These are phyloP conservation scores for Cryphonectria radicalis DNA, from an alignment of 2,329 filamentous ascomycete genomes.

Conservation along the genomic window DNA sequence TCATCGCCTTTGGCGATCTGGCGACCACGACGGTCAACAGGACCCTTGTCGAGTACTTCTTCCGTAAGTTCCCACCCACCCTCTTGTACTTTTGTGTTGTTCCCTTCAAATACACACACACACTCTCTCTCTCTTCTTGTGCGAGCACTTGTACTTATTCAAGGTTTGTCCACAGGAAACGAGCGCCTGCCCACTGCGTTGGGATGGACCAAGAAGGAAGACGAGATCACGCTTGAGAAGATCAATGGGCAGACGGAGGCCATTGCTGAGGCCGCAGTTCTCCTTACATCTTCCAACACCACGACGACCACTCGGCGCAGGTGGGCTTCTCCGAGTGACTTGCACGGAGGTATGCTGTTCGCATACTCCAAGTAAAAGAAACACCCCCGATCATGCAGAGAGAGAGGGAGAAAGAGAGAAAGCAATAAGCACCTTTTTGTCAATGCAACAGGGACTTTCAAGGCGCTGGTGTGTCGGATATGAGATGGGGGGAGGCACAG, in stretches of 20 bases:
- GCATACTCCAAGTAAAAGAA: background rate
- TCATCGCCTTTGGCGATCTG: constrained; percentile 55
- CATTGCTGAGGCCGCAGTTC: background rate
- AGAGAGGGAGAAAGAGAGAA: background rate
- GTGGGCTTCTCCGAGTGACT: background rate
- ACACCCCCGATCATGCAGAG: background rate
- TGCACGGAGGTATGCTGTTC: background rate
- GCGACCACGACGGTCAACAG: constrained; percentile 44
- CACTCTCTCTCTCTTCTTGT: background rate
- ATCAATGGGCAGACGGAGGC: background rate
- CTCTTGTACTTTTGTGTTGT: background rate
- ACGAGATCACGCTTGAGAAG: constrained; percentile 1
- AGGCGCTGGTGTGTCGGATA: background rate
- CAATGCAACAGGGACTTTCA: background rate
- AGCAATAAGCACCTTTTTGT: background rate
- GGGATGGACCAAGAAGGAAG: constrained; percentile 30
- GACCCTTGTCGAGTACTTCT: constrained; percentile 49
- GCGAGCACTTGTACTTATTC: background rate
- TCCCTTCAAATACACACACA: too few relatives aligned
- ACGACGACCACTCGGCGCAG: background rate
- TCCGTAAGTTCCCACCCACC: constrained; percentile 41
- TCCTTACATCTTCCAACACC: constrained; percentile 11
- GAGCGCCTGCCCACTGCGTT: constrained; percentile 32
- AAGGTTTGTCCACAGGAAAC: constrained; percentile 27
- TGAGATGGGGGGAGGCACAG: background rate